Percentiles rank a stretch among this genome's conserved stretches.
These are phyloP conservation scores for Lactarius akahatsu DNA, from an alignment of 768 basidiomycete genomes.

Conservation along the genomic window DNA sequence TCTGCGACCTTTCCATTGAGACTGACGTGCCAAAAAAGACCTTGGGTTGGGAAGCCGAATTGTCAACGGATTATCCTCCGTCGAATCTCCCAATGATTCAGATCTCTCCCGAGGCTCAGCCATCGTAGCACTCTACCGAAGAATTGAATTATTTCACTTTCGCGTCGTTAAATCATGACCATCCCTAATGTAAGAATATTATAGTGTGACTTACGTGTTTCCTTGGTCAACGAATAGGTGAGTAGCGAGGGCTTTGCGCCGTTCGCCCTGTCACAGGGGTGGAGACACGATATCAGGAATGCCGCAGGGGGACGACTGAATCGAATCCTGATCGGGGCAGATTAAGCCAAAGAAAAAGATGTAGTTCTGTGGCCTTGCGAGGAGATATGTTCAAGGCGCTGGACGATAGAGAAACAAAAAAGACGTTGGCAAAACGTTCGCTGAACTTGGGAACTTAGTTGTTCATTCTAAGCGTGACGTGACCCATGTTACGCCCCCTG, in stretches of 20 bases:
- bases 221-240: conserved; percentile 8
- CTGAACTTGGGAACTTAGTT: conserved; percentile 33
- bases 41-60: conserved; percentile 69
- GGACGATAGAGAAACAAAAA: conserved; percentile 24
- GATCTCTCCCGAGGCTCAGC: conserved; percentile 33
- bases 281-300: conserved; percentile 17
- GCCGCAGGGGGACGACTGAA: conserved; percentile 5
- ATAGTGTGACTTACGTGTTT: conserved; percentile 13
- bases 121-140: conserved; percentile 16
- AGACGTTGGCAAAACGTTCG: conserved; percentile 27
- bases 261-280: conserved; percentile 10
- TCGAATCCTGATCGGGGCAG: conserved; percentile 22
- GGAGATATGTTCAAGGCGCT: conserved; percentile 16
- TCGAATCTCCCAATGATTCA: conserved; percentile 37
- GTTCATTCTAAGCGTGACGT: conserved; percentile 33
- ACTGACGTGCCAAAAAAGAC: conserved; percentile 65
- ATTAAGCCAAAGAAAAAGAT: conserved; percentile 8
- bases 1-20: conserved; percentile 71
- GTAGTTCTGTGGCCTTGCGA: conserved; percentile 4
- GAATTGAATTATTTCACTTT: conserved; percentile 9
- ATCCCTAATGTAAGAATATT: not conserved
- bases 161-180: conserved; percentile 6
- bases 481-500: conserved; percentile 28
- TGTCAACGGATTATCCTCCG: conserved; percentile 45
- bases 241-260: conserved; percentile 16